Base-by-base conservation (phyloP, 148 eudicot species). In the Rheum nobile region DNA sequence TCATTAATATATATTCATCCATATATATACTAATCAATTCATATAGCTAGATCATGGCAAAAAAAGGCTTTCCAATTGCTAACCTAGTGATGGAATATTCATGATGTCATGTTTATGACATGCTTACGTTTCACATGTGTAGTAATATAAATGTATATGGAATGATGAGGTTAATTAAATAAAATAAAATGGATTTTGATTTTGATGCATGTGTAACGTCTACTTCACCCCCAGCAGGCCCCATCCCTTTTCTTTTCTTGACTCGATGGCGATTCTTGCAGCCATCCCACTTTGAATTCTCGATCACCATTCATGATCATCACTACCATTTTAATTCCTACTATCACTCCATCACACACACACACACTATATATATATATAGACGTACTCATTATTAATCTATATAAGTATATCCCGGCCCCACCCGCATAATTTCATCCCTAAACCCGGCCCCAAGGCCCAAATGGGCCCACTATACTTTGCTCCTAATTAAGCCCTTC, bases 171-270 rank as follows among this genome's bases (percentile, higher is more conserved):
- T 2, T 37, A 8, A 41, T 5, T 41, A 41, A 41, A 41, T 41
- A 2, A 41, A 4, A 43, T 43, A 43, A 50, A n/a, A 50, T 50
- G 57, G 57, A n/a, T n/a, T 50, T n/a, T 50, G 57, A 41, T 37
- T 2, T 37, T 2, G 2, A 47, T 50, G 57, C 57, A 50, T 50
- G 57, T 50, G 57, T 50, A 50, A 50, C 57, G 57, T 50, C 57
- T 50, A 50, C 57, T 50, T 50, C 57, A 50, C 57, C 57, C 57
- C 26, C 57, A 50, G 57, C 43, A 50, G 57, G 57, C 57, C 57
- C 57, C 57, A 48, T n/a, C 13, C n/a, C 54, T 47, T n/a, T 48
- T 48, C 54, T 4, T 48, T 50, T 50, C 57, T 50, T 50, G 26
- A n/a, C 57, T 50, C 9, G 57, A 50, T 50, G 8, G 57, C 57